Conservation (phyloP, 352 stramenopile species). For the Paralagenidium karlingii region DNA sequence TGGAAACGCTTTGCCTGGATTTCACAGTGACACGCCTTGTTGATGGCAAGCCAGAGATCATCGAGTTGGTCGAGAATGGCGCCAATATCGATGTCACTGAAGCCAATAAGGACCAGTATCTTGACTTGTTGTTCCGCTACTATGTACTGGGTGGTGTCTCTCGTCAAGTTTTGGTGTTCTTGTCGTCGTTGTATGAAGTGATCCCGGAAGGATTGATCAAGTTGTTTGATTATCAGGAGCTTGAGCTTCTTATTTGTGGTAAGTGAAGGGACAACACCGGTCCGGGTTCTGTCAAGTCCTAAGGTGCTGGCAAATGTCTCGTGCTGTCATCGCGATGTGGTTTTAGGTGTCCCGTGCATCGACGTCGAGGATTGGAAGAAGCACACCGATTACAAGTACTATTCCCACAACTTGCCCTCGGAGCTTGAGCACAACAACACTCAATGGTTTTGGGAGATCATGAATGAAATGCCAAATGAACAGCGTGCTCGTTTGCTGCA, state of each 20-base stretch:
- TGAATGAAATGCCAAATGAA: conserved; percentile 58
- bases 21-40: conserved; percentile 50
- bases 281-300: conserved; percentile 48
- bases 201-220: conserved; percentile 93
- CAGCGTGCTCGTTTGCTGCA: conserved; percentile 67
- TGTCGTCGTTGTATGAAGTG: conserved; percentile 93
- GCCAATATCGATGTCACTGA: conserved; percentile 87
- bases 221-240: conserved; percentile 97
- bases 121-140: conserved; percentile 93
- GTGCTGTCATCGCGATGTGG: conserved; percentile 1
- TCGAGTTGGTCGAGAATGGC: conserved; percentile 87
- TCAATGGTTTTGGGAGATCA: conserved; percentile 96
- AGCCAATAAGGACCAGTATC: conserved; percentile 91
- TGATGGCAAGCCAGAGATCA: conserved; percentile 34
- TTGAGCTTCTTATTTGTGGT: conserved; percentile 96
- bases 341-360: conserved; percentile 44
- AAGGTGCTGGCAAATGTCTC: conserved; percentile 79
- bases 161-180: conserved; percentile 80
- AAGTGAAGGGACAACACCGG: too few relatives aligned
- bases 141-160: conserved; percentile 88
- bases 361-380: conserved; percentile 73
- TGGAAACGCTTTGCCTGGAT: conserved; percentile 63
- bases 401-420: conserved; percentile 43
- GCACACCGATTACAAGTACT: conserved; percentile 72
- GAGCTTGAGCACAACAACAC: conserved; percentile 82